phyloP scores from a whole-genome alignment of 208 protist genomes.

The Trypanosomatidae sp. region DNA sequence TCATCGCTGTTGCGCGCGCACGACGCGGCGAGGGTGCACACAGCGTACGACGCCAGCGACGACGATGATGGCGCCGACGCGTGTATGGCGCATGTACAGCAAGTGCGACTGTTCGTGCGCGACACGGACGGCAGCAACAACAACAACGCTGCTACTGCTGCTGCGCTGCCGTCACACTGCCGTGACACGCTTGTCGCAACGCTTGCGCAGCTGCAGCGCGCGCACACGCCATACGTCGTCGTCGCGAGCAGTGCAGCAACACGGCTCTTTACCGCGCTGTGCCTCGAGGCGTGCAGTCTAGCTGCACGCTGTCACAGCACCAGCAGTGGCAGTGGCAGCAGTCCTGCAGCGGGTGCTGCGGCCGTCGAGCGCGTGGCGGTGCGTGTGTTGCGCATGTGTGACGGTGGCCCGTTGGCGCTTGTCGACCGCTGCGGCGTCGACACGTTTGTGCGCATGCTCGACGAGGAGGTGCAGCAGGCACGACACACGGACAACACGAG shows the following conservation, averaged over 20 bases:
- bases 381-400: constrained; percentile 22
- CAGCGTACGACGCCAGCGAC: too few species aligned
- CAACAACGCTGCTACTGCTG: too few species aligned
- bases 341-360: too few species aligned
- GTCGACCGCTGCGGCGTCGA: constrained; percentile 32
- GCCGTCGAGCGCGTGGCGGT: constrained; percentile 29
- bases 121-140: too few species aligned
- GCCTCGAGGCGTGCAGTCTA: constrained; percentile 16
- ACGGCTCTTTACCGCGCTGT: constrained; percentile 30
- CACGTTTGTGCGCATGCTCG: constrained; percentile 15
- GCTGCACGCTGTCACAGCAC: neutral
- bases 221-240: constrained; percentile 27
- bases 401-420: constrained; percentile 23
- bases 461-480: neutral
- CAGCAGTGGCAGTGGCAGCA: too few species aligned
- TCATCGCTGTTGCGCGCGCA: too few species aligned
- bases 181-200: constrained; percentile 35
- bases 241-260: constrained; percentile 14
- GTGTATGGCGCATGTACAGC: too few species aligned
- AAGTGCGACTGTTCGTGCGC: too few species aligned
- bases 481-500: neutral
- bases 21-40: too few species aligned
- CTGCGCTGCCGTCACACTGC: too few species aligned
- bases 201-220: constrained; percentile 27
- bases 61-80: too few species aligned